Conservation (phyloP, 352 stramenopile species). For the Pelagophyceae sp. region DNA sequence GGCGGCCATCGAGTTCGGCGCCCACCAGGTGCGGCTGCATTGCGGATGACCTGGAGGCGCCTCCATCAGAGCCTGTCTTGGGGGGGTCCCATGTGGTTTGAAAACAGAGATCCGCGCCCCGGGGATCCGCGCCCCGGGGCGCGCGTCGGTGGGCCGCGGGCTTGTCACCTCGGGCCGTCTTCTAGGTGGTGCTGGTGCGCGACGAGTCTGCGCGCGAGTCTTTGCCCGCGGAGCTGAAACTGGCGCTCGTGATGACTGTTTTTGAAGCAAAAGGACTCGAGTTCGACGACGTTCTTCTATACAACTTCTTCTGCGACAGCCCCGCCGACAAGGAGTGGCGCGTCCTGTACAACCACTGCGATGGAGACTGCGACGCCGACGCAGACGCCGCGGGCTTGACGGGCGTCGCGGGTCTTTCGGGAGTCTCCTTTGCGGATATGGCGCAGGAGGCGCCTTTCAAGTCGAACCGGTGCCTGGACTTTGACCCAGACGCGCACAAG, state of each 20-base stretch:
- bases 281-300: conserved; percentile 43
- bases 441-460: too few species aligned
- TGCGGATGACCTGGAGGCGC: too few species aligned
- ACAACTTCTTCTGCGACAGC: conserved; percentile 43
- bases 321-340: background rate
- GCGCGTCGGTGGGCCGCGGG: too few species aligned
- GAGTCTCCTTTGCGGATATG: background rate
- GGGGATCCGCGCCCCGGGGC: too few species aligned
- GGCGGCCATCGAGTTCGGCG: conserved; percentile 41
- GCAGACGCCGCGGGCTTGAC: too few species aligned
- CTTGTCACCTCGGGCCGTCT: too few species aligned
- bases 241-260: conserved; percentile 42
- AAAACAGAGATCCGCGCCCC: too few species aligned
- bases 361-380: background rate
- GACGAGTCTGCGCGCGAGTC: conserved; percentile 36
- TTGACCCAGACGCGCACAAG: conserved; percentile 33
- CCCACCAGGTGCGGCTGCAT: too few species aligned
- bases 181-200: conserved; percentile 43
- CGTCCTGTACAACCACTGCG: background rate
- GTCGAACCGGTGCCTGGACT: conserved; percentile 31
- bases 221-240: conserved; percentile 39
- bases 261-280: conserved; percentile 42
- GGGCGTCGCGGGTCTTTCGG: too few species aligned
- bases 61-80: too few species aligned
- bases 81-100: too few species aligned